phyloP scores from a whole-genome alignment of 345 rosid genomes.

The Dimocarpus longan region DNA sequence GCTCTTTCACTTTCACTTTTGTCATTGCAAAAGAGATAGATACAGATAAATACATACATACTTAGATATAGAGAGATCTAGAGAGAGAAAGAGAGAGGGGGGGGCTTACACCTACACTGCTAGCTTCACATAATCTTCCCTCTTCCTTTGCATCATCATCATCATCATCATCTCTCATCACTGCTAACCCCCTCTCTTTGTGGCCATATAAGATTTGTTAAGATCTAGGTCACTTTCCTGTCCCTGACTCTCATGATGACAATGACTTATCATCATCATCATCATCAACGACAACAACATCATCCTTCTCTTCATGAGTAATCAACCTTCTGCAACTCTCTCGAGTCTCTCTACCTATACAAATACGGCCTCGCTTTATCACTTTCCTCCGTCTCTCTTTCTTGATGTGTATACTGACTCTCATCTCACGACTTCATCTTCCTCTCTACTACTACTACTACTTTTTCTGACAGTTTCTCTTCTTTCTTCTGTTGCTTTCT shows the following conservation, averaged over 20 bases:
- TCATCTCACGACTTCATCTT: not conserved
- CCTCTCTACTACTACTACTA: not conserved
- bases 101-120: not conserved
- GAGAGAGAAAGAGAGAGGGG: not conserved
- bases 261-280: conserved; percentile 48
- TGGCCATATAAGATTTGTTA: conserved; percentile 41
- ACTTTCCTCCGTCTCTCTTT: conserved; percentile 13
- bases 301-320: not conserved
- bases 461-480: too few species aligned
- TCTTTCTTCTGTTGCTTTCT: too few species aligned
- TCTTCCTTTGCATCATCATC: not conserved
- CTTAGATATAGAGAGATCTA: not conserved
- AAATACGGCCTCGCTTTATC: conserved; percentile 15
- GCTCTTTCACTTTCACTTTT: not conserved
- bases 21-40: not conserved
- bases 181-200: not conserved
- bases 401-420: not conserved
- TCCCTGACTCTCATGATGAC: conserved; percentile 68
- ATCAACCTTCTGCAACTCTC: conserved; percentile 1
- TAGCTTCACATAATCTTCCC: too few species aligned
- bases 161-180: not conserved
- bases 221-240: conserved; percentile 65
- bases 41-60: too few species aligned
- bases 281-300: not conserved
- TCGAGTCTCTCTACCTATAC: conserved; percentile 1